These are phyloP conservation scores for Aspergillus hortae DNA, from an alignment of 2,329 filamentous ascomycete genomes.

Conservation along the genomic window DNA sequence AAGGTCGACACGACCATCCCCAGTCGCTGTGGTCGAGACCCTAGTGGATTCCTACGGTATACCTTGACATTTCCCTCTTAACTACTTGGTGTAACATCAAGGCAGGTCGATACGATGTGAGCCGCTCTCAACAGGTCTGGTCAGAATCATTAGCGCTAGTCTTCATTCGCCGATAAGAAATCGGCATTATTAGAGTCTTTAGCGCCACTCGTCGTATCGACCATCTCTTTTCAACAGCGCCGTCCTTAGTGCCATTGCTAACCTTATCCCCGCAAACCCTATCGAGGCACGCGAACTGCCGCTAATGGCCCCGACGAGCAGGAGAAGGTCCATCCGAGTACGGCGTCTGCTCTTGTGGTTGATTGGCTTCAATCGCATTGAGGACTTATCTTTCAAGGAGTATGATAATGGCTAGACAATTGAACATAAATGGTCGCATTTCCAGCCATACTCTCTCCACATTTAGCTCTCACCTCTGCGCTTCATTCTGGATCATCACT, in stretches of 20 bases:
- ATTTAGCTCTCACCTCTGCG: no score
- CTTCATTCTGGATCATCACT: no score
- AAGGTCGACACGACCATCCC: no score
- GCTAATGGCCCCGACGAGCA: not conserved
- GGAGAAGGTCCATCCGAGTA: conserved; percentile 1
- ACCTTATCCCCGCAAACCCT: not conserved
- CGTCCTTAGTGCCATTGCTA: not conserved
- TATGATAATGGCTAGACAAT: not conserved
- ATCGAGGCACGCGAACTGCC: not conserved
- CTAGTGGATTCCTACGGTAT: no score
- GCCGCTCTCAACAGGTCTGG: not conserved
- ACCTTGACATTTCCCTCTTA: not conserved
- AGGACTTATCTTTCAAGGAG: not conserved
- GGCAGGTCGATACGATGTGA: conserved; percentile 7
- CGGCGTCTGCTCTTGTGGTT: not conserved
- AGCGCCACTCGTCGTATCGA: conserved; percentile 1
- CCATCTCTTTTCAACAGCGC: not conserved
- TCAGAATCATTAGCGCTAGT: conserved; percentile 1
- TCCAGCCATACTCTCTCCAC: no score
- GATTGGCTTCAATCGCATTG: not conserved
- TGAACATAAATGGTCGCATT: no score
- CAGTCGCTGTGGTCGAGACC: no score
- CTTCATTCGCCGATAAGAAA: not conserved
- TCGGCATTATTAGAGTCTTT: not conserved
- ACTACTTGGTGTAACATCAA: not conserved